These are phyloP conservation scores for Talaromyces albobiverticillius DNA, from an alignment of 2,329 filamentous ascomycete species.

Conservation along the genomic window DNA sequence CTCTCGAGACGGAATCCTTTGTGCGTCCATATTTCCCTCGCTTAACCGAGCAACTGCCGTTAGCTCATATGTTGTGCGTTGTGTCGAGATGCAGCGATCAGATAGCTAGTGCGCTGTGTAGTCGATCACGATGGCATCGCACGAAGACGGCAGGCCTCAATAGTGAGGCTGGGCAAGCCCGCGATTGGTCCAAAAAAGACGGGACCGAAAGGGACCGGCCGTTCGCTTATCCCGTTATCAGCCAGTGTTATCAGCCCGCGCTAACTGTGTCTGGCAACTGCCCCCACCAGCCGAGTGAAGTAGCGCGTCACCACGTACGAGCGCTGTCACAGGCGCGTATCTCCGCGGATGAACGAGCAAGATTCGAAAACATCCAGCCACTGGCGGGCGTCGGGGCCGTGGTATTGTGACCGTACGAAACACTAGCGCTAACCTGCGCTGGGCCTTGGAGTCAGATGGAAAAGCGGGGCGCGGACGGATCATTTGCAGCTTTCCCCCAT, in stretches of 20 bases:
- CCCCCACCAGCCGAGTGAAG: not conserved
- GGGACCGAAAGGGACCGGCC: not conserved
- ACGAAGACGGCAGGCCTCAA: not conserved
- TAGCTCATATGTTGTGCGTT: not conserved
- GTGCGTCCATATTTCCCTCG: not conserved
- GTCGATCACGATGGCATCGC: not conserved
- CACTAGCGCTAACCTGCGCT: not conserved
- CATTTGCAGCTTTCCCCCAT: not conserved
- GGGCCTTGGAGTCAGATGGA: not conserved
- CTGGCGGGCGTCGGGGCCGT: no score
- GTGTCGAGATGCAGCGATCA: not conserved
- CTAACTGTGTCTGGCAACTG: not conserved
- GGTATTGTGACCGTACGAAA: not conserved
- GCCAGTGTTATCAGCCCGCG: not conserved
- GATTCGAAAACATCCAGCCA: no score
- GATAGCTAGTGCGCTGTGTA: not conserved
- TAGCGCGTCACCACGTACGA: not conserved
- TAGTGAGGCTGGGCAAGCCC: not conserved
- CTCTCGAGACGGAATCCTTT: no score
- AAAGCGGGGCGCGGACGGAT: constrained; percentile 14
- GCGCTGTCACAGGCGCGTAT: no score
- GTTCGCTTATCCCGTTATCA: not conserved
- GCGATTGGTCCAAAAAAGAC: not conserved
- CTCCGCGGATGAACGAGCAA: no score
- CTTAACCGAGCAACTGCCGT: not conserved